Conservation (phyloP, 2,329 filamentous ascomycete species). For the Herpotrichia juniperi region DNA sequence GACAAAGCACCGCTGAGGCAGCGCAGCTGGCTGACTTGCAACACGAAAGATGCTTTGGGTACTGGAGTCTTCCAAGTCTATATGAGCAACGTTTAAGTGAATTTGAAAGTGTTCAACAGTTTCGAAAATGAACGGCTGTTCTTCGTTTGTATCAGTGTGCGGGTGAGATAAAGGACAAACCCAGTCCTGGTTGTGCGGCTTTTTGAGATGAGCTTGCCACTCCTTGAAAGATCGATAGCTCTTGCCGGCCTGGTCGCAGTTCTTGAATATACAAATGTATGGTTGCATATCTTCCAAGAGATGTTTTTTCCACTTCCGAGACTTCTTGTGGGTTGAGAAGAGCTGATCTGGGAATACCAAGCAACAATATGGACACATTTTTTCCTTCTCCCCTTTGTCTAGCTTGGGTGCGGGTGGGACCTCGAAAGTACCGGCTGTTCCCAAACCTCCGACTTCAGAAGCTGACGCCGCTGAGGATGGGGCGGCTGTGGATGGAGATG, state of each 20-base stretch:
- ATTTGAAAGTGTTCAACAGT: neutral
- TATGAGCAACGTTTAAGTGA: neutral
- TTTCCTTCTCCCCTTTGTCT: neutral
- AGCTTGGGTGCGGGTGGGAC: neutral
- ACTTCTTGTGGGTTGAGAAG: neutral
- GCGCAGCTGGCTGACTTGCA: neutral
- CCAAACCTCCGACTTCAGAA: neutral
- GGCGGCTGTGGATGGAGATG: neutral
- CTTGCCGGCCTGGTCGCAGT: neutral
- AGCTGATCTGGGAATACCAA: neutral
- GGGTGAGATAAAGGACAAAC: neutral
- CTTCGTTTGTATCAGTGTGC: neutral
- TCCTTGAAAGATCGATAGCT: neutral
- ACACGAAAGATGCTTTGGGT: neutral
- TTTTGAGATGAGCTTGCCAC: neutral
- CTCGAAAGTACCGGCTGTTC: neutral
- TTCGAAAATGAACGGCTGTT: neutral
- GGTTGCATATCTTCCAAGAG: neutral
- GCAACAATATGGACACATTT: constrained; percentile 1
- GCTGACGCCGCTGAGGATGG: neutral
- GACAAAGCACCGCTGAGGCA: neutral
- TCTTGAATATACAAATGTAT: neutral
- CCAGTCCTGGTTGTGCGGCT: neutral
- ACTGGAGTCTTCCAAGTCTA: neutral
- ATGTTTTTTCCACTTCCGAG: neutral